These are phyloP conservation scores for Alternaria ventricosa DNA, from an alignment of 2,329 filamentous ascomycete species.

Conservation along the genomic window DNA sequence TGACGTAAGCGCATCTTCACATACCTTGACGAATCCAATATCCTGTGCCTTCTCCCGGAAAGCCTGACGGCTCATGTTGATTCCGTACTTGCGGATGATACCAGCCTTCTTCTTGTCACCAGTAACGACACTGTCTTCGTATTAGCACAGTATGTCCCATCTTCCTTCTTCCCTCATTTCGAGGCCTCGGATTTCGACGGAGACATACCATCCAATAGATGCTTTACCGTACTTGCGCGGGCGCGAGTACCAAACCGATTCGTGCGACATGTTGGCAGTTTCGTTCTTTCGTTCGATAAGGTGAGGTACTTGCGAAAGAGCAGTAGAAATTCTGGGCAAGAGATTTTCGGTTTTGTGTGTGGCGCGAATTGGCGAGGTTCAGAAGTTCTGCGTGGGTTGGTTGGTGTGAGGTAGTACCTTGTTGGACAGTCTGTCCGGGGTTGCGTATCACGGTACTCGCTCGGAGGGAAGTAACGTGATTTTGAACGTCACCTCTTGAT, in stretches of 20 bases:
- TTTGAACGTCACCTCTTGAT: background rate
- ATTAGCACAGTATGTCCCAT: background rate
- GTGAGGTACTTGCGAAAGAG: background rate
- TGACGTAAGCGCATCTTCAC: background rate
- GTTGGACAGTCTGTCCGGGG: conserved; percentile 6
- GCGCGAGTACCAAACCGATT: conserved; percentile 89
- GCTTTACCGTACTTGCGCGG: conserved; percentile 97
- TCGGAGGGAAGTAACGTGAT: background rate
- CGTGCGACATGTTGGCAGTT: conserved; percentile 32
- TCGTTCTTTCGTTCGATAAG: background rate
- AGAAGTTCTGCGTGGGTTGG: background rate
- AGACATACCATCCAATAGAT: conserved; percentile 78
- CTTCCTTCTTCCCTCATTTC: background rate
- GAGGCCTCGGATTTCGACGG: accelerated
- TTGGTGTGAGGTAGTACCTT: conserved; percentile 13
- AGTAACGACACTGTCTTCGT: conserved; percentile 27
- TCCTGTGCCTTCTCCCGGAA: conserved; percentile 71
- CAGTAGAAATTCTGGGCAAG: background rate
- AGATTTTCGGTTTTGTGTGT: background rate
- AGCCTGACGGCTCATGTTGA: conserved; percentile 77
- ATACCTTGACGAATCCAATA: conserved; percentile 71
- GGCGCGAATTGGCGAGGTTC: background rate
- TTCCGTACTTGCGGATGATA: conserved; percentile 99
- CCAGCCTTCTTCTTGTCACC: conserved; percentile 64
- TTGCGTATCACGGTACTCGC: conserved; percentile 2